These are phyloP conservation scores for Penicillium nucicola DNA, from an alignment of 495 filamentous ascomycete genomes.

Conservation along the genomic window DNA sequence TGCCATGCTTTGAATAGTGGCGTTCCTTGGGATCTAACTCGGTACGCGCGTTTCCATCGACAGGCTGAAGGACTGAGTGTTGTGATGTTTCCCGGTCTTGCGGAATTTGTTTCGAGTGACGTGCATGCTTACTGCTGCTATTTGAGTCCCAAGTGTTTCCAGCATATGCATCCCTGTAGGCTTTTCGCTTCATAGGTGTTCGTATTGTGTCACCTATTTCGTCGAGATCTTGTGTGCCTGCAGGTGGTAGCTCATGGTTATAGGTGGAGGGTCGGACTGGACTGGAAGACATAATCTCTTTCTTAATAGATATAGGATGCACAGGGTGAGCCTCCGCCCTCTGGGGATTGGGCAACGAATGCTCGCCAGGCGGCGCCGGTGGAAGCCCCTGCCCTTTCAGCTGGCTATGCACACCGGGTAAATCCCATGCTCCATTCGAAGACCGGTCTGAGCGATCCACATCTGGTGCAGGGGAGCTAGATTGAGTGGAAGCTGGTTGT, in stretches of 20 bases:
- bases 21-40: background rate
- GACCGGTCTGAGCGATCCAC: slow-evolving; percentile 11
- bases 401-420: slow-evolving; percentile 27
- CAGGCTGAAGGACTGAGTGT: slow-evolving; percentile 17
- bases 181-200: slow-evolving; percentile 61
- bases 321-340: background rate
- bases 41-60: slow-evolving; percentile 20
- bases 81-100: background rate
- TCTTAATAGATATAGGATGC: slow-evolving; percentile 28
- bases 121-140: background rate
- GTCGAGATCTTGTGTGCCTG: slow-evolving; percentile 69
- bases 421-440: slow-evolving; percentile 31
- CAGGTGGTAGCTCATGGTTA: slow-evolving; percentile 7
- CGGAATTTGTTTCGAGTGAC: background rate
- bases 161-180: slow-evolving; percentile 5
- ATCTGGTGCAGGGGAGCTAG: slow-evolving; percentile 9
- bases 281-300: slow-evolving; percentile 32
- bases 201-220: slow-evolving; percentile 57
- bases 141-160: background rate
- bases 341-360: background rate
- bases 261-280: slow-evolving; percentile 30
- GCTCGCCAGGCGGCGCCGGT: background rate
- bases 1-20: slow-evolving; percentile 7
- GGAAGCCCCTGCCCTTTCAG: slow-evolving; percentile 23
- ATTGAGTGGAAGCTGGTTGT: slow-evolving; percentile 11